phyloP scores from a whole-genome alignment of 306 rosid genomes.

The Rosa chinensis region DNA sequence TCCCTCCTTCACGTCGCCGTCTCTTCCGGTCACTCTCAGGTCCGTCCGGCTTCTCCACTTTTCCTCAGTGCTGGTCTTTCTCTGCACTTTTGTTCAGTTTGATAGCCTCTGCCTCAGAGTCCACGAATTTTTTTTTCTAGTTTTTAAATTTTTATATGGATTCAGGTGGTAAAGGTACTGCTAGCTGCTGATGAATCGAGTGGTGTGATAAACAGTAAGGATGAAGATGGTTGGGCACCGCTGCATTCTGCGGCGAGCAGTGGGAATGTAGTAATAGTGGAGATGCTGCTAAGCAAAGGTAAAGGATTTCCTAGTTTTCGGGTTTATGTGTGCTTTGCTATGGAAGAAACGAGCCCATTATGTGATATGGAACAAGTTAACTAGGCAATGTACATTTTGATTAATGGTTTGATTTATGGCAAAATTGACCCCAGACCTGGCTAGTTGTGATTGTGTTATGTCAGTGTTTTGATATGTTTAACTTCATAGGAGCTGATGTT shows the following conservation, averaged over 20 bases:
- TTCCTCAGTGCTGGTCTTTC: not conserved
- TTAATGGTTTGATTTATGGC: not conserved
- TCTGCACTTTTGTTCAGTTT: not conserved
- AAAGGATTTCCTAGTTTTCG: not conserved
- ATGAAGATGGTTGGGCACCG: constrained; percentile 97
- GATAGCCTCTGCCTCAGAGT: not conserved
- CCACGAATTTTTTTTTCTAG: not conserved
- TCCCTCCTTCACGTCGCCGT: constrained; percentile 82
- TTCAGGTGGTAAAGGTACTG: constrained; percentile 61
- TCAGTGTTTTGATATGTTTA: constrained; percentile 1
- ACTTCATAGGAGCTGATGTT: constrained; percentile 70
- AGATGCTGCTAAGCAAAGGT: constrained; percentile 63
- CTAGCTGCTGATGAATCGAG: constrained; percentile 48
- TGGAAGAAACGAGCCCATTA: not conserved
- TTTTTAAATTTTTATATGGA: not conserved
- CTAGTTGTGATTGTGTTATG: not conserved
- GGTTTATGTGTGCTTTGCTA: not conserved
- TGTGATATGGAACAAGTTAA: not conserved
- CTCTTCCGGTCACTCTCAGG: constrained; percentile 71
- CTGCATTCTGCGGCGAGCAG: constrained; percentile 91
- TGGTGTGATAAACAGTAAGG: constrained; percentile 53
- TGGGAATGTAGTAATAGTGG: constrained; percentile 59
- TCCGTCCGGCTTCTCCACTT: constrained; percentile 12
- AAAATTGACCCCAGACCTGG: not conserved
- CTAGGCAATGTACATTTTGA: not conserved